phyloP scores from a whole-genome alignment of 768 basidiomycete genomes.

The Russula compacta region DNA sequence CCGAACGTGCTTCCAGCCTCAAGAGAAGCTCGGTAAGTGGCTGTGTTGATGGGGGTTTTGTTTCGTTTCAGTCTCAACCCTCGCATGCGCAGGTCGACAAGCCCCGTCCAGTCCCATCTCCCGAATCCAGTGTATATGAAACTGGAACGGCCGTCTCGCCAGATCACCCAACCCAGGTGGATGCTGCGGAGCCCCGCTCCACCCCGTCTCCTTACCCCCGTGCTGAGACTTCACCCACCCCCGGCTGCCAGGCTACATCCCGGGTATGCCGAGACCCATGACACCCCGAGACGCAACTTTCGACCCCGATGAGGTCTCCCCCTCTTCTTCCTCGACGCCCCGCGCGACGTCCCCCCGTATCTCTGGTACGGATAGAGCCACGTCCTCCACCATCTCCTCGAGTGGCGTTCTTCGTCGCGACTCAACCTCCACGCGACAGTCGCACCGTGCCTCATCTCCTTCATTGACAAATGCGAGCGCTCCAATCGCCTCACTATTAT shows the following conservation, averaged over 20 bases:
- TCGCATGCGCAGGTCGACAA: neutral
- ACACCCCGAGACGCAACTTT: conserved; percentile 64
- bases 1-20: conserved; percentile 11
- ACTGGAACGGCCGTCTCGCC: conserved; percentile 64
- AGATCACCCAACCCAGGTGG: conserved; percentile 41
- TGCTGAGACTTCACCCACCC: conserved; percentile 43
- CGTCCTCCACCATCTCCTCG: conserved; percentile 31
- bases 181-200: conserved; percentile 42
- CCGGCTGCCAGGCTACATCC: conserved; percentile 73
- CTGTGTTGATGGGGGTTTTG: neutral
- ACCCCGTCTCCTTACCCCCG: conserved; percentile 51
- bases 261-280: conserved; percentile 87
- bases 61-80: neutral
- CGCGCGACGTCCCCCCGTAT: conserved; percentile 62
- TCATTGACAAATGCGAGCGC: conserved; percentile 29
- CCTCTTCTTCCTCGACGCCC: conserved; percentile 62
- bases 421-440: conserved; percentile 39
- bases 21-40: conserved; percentile 14
- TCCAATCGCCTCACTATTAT: conserved; percentile 30
- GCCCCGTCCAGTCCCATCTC: neutral
- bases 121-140: conserved; percentile 37
- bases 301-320: conserved; percentile 65
- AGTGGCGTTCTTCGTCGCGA: conserved; percentile 40
- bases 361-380: conserved; percentile 26
- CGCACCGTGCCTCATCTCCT: conserved; percentile 44